Base-by-base conservation (phyloP, 2,329 filamentous ascomycete species). In the Drechslerella coelobrocha region DNA sequence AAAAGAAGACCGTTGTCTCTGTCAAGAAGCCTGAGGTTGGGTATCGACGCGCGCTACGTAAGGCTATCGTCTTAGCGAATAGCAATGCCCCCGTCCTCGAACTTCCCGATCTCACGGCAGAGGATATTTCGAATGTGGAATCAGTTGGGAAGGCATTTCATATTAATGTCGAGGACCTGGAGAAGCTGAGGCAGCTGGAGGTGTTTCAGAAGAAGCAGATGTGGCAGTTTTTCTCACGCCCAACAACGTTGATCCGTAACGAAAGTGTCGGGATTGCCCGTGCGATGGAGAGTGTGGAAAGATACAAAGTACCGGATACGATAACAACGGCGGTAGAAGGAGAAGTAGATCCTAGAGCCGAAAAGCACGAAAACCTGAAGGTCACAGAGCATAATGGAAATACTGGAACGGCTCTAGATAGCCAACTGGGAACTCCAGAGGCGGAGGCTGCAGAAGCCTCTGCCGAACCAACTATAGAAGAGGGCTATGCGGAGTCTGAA, bases 51-150 rank as follows among this genome's bases (percentile, higher is more conserved):
- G 90, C 90, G 26, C 83, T 90, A 78, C 88, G 92, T 74, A 96
- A 95, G 82, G 87, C 90, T 75, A 90, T 99, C 76, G 87, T 95
- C 68, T 86, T 99, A 71, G 93, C 89, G 82, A 99, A 97, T 81
- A 89, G 90, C 79, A 97, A 96, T 80, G 94, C 94, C 53, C 82
- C 97, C 37, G 86, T 88, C 68, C 89, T 97, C 6, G 89, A 86
- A 9, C 82, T 96, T 74, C 80, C 83, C 68, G 84, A 88, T 52
- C 77, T 96, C 60, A 83, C 80, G 10, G 77, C 80, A 8, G 81
- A 84, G 72, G 84, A 83, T 45, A 81, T 88, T 79, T 79, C 83
- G 17, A 81, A 84, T 60, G 79, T 81, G 27, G 81, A 82, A 31
- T 84, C 85, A 54, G 80, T 84, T 8, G 91, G 89, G 34, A 84